A percentile compares a stretch with the other conserved stretches of the same genome.
These are phyloP conservation scores for Eimeria necatrix DNA, from an alignment of 169 alveolate species.

Conservation along the genomic window DNA sequence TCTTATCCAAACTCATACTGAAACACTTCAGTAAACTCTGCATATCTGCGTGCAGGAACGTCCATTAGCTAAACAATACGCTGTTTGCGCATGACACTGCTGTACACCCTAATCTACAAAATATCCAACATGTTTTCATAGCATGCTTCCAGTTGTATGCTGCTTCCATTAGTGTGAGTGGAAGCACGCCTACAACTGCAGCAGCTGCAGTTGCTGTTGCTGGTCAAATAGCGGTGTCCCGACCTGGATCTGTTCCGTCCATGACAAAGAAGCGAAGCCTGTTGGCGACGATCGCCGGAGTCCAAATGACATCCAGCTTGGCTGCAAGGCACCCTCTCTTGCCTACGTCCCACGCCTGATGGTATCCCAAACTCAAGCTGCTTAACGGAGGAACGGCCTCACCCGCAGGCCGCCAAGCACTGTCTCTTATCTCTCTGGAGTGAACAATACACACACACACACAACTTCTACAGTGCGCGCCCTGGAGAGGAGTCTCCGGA, in stretches of 20 bases:
- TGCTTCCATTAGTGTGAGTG: background rate
- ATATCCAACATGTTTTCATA: no score
- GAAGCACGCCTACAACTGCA: background rate
- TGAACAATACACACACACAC: background rate
- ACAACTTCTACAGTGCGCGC: background rate
- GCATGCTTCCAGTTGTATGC: background rate
- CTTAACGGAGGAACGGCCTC: constrained; percentile 82
- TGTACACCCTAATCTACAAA: no score
- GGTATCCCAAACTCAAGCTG: constrained; percentile 83
- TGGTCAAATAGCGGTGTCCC: background rate
- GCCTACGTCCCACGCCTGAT: constrained; percentile 88
- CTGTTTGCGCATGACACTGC: no score
- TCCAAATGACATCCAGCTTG: constrained; percentile 85
- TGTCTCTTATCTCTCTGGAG: constrained; percentile 78
- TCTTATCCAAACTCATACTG: background rate
- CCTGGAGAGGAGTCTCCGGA: background rate
- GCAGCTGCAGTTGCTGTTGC: background rate
- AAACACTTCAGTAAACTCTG: background rate
- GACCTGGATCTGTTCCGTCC: constrained; percentile 88
- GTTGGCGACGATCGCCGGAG: constrained; percentile 80
- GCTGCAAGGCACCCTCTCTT: constrained; percentile 86
- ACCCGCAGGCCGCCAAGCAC: constrained; percentile 85
- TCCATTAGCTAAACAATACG: no score
- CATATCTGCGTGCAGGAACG: background rate
- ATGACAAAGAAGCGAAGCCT: constrained; percentile 85